Conservation (phyloP, 1,284 basidiomycete genomes). For the Mycena sp. region DNA sequence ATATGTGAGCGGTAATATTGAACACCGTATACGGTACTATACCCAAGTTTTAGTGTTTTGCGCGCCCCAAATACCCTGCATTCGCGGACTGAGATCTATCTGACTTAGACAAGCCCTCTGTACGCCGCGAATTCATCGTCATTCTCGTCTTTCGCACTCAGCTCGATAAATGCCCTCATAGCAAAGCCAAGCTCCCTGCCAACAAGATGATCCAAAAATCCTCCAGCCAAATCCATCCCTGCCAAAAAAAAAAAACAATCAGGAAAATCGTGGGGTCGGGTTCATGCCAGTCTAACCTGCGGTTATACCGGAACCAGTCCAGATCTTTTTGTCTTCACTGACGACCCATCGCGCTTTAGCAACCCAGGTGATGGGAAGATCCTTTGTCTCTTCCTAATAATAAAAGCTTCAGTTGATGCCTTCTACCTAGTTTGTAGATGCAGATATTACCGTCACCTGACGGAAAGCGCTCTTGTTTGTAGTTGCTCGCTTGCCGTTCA, state of each 20-base stretch:
- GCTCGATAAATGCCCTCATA: slow-evolving; percentile 41
- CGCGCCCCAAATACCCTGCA: too few relatives aligned
- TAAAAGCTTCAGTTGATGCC: too few relatives aligned
- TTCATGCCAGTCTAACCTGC: slow-evolving; percentile 33
- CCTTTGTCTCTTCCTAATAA: slow-evolving; percentile 33
- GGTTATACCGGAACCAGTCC: slow-evolving; percentile 45
- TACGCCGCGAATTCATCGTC: slow-evolving; percentile 49
- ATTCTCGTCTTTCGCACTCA: slow-evolving; percentile 36
- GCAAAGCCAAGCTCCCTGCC: slow-evolving; percentile 38
- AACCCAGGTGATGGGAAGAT: slow-evolving; percentile 39
- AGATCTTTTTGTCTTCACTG: slow-evolving; percentile 42
- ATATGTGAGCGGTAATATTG: too few relatives aligned
- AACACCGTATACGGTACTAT: too few relatives aligned
- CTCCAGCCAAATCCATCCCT: slow-evolving; percentile 47
- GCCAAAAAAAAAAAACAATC: not conserved
- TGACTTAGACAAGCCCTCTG: slow-evolving; percentile 36
- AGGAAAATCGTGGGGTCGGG: not conserved
- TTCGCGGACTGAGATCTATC: too few relatives aligned
- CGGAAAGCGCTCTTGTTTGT: slow-evolving; percentile 39
- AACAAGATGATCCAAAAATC: slow-evolving; percentile 46
- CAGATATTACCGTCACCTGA: slow-evolving; percentile 25
- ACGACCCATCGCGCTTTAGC: slow-evolving; percentile 47
- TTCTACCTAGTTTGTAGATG: too few relatives aligned
- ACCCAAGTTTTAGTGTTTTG: too few relatives aligned
- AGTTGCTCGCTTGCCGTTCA: slow-evolving; percentile 41